phyloP scores from a whole-genome alignment of 495 filamentous ascomycete genomes.

The Hypoxylon intermedium region DNA sequence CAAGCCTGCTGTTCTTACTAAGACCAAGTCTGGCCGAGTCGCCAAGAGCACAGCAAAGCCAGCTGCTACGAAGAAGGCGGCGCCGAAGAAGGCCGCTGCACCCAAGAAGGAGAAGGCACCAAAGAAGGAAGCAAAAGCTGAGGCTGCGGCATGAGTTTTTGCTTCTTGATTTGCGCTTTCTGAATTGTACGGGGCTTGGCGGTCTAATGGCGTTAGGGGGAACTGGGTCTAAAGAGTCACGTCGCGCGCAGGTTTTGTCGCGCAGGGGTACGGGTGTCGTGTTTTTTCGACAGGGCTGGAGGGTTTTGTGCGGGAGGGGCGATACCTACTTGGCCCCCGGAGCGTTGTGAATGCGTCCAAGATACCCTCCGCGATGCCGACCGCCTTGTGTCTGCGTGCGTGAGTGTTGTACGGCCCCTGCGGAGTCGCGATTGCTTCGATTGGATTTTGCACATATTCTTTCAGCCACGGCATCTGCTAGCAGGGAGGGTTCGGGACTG shows the following conservation, averaged over 20 bases:
- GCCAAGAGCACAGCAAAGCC: constrained; percentile 69
- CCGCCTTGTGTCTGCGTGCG: too few relatives aligned
- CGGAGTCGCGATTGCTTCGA: constrained; percentile 26
- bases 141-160: constrained; percentile 46
- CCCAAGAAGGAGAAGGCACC: constrained; percentile 70
- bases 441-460: constrained; percentile 45
- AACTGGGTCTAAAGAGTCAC: constrained; percentile 38
- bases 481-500: constrained; percentile 31
- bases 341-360: constrained; percentile 22
- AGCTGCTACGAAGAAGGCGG: constrained; percentile 65
- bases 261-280: constrained; percentile 32
- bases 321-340: constrained; percentile 14
- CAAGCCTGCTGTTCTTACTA: constrained; percentile 74
- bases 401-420: constrained; percentile 23
- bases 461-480: constrained; percentile 29
- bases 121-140: constrained; percentile 66
- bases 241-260: constrained; percentile 22
- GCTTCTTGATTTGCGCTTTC: constrained; percentile 28
- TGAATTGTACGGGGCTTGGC: constrained; percentile 31
- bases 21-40: constrained; percentile 92
- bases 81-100: constrained; percentile 63
- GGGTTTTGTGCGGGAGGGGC: constrained; percentile 22
- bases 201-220: constrained; percentile 44
- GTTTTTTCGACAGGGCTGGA: constrained; percentile 35
- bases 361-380: constrained; percentile 24